Percentiles rank a stretch among this genome's conserved stretches.
Evolutionary conservation across 768 basidiomycete genomes (phyloP).

Genomic region (Botryobasidium botryosum): DNA sequence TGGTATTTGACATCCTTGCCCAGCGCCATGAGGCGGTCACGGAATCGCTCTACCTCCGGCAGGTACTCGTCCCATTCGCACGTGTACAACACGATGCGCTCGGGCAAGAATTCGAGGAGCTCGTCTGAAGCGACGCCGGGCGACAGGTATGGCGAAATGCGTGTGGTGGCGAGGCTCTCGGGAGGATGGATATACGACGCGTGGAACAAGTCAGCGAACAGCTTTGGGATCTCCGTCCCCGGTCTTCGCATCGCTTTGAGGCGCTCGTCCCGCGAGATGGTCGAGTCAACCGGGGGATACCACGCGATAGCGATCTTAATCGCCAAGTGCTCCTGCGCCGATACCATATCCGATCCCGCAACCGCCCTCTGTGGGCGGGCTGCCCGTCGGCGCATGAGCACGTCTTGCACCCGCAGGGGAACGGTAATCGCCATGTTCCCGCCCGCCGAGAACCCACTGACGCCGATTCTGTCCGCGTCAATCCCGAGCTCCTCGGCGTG

Average conservation of each 20-base stretch:
- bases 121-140: conserved; percentile 12
- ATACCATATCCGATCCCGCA: background rate
- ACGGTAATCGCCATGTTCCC: conserved; percentile 14
- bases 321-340: background rate
- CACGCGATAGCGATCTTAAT: conserved; percentile 10
- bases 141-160: conserved; percentile 12
- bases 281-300: conserved; percentile 14
- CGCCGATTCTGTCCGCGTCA: conserved; percentile 11
- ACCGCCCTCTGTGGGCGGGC: no score
- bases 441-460: conserved; percentile 16
- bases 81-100: conserved; percentile 10
- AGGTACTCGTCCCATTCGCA: conserved; percentile 15
- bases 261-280: conserved; percentile 11
- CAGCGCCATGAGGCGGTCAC: conserved; percentile 8
- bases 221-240: conserved; percentile 9
- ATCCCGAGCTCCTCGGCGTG: conserved; percentile 24
- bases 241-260: conserved; percentile 2
- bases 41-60: conserved; percentile 12
- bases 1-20: conserved; percentile 10
- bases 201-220: conserved; percentile 14
- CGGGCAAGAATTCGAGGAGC: conserved; percentile 10
- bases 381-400: conserved; percentile 5
- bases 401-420: conserved; percentile 10
- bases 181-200: conserved; percentile 12
- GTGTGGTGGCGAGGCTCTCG: conserved; percentile 4